phyloP scores from a whole-genome alignment of 192 early-diverging fungal species.

The Coemansia sp. region DNA sequence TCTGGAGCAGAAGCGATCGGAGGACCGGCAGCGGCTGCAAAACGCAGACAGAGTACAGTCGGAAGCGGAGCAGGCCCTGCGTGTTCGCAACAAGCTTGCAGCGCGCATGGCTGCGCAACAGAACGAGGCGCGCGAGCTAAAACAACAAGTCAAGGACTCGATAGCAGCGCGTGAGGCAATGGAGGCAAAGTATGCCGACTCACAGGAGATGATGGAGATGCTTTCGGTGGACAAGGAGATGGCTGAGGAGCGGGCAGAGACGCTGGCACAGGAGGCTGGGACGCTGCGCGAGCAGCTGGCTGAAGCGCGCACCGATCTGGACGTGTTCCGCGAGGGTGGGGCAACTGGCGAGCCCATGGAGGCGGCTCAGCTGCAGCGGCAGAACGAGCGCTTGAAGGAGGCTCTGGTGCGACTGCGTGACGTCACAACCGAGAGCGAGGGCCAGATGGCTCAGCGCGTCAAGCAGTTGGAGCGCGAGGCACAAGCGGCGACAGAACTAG shows the following conservation, averaged over 20 bases:
- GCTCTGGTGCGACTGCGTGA: conserved; percentile 85
- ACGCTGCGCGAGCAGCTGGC: conserved; percentile 77
- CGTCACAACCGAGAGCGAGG: conserved; percentile 70
- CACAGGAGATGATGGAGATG: conserved; percentile 79
- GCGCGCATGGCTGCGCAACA: conserved; percentile 71
- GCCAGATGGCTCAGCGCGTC: conserved; percentile 60
- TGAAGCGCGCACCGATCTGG: conserved; percentile 70
- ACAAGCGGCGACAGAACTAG: conserved; percentile 56
- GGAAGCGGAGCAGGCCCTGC: conserved; percentile 71
- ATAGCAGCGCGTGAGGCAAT: conserved; percentile 61
- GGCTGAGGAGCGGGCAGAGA: conserved; percentile 83
- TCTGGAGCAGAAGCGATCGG: conserved; percentile 76
- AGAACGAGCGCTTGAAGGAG: conserved; percentile 87
- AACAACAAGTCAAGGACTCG: conserved; percentile 58
- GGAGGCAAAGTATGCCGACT: conserved; percentile 71
- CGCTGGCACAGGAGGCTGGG: conserved; percentile 68
- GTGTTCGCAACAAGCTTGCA: conserved; percentile 63
- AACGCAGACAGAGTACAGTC: conserved; percentile 70
- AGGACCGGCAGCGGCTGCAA: conserved; percentile 72
- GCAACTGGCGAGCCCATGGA: conserved; percentile 2
- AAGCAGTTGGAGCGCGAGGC: conserved; percentile 73
- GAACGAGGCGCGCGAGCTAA: conserved; percentile 66
- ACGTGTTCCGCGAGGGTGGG: conserved; percentile 36
- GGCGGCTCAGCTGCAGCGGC: conserved; percentile 64
- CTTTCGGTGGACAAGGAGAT: conserved; percentile 88